Percentiles rank a stretch among this genome's conserved stretches.
These are phyloP conservation scores for Priceomyces melissophilus DNA, from an alignment of 805 yeast species.

Conservation along the genomic window DNA sequence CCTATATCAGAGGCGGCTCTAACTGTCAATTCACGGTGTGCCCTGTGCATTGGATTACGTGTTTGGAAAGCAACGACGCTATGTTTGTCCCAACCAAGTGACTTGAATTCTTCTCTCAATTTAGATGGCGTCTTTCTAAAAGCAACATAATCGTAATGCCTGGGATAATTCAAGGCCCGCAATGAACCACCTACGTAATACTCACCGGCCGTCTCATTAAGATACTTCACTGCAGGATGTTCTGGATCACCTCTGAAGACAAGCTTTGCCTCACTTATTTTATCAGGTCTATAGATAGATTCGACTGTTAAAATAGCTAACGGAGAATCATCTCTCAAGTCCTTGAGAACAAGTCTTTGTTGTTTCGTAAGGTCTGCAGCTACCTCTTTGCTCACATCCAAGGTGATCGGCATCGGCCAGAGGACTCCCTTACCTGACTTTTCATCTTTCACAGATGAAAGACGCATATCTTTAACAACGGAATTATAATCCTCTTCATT, in stretches of 20 bases:
- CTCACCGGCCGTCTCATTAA: slow-evolving; percentile 72
- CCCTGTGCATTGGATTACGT: slow-evolving; percentile 98
- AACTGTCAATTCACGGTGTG: slow-evolving; percentile 93
- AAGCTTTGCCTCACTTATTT: slow-evolving; percentile 71
- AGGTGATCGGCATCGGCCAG: slow-evolving; percentile 91
- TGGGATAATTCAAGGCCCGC: slow-evolving; percentile 80
- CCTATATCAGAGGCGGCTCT: slow-evolving; percentile 94
- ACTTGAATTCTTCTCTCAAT: slow-evolving; percentile 76
- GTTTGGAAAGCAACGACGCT: slow-evolving; percentile 94
- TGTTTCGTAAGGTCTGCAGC: slow-evolving; percentile 43
- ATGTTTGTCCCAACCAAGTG: slow-evolving; percentile 74
- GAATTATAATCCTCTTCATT: slow-evolving; percentile 64
- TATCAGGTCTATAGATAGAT: slow-evolving; percentile 80
- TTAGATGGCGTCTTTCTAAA: slow-evolving; percentile 88
- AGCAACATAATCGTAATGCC: slow-evolving; percentile 86
- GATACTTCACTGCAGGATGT: slow-evolving; percentile 85
- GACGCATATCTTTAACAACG: slow-evolving; percentile 67
- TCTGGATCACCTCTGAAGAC: slow-evolving; percentile 97
- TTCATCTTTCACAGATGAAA: slow-evolving; percentile 43
- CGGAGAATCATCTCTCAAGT: slow-evolving; percentile 74
- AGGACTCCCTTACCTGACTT: slow-evolving; percentile 55
- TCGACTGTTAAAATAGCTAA: slow-evolving; percentile 78
- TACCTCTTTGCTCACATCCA: slow-evolving; percentile 63
- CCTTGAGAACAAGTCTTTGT: slow-evolving; percentile 68
- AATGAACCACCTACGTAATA: slow-evolving; percentile 84